Conservation (phyloP, 768 basidiomycete genomes). For the Leucogyrophana mollusca region DNA sequence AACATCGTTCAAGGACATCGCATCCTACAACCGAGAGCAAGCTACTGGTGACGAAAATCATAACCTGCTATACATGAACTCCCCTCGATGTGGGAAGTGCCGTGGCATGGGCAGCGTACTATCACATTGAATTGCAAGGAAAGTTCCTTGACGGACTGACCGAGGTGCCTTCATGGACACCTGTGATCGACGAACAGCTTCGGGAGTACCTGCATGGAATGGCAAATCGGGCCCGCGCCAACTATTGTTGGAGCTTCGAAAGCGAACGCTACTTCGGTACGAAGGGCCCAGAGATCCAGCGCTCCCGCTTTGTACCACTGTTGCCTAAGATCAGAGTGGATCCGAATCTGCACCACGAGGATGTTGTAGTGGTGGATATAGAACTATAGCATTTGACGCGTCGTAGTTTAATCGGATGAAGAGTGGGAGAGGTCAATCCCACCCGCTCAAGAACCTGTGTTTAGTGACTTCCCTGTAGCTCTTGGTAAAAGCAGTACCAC, state of each 20-base stretch:
- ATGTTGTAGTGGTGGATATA: too few species aligned
- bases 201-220: constrained; percentile 21
- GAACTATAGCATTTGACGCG: too few species aligned
- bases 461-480: too few species aligned
- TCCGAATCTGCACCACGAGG: too few species aligned
- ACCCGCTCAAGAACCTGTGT: too few species aligned
- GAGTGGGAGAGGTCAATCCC: too few species aligned
- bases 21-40: constrained; percentile 36
- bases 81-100: constrained; percentile 23
- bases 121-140: constrained; percentile 9
- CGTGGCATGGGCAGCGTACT: constrained; percentile 22
- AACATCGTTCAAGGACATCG: constrained; percentile 27
- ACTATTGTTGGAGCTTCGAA: constrained; percentile 30
- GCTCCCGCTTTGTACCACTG: constrained; percentile 12
- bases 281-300: constrained; percentile 20
- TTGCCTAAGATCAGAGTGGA: not conserved
- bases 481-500: too few species aligned
- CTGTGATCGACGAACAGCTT: constrained; percentile 21
- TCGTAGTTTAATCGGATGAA: too few species aligned
- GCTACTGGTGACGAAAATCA: constrained; percentile 30
- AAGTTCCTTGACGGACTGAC: constrained; percentile 20
- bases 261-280: constrained; percentile 29
- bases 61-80: constrained; percentile 32
- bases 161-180: constrained; percentile 27
- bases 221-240: constrained; percentile 22